Evolutionary conservation across 495 filamentous ascomycete genomes (phyloP), one percentile per base, ranked within the genome.

Genomic region (Aspergillus baeticus): DNA sequence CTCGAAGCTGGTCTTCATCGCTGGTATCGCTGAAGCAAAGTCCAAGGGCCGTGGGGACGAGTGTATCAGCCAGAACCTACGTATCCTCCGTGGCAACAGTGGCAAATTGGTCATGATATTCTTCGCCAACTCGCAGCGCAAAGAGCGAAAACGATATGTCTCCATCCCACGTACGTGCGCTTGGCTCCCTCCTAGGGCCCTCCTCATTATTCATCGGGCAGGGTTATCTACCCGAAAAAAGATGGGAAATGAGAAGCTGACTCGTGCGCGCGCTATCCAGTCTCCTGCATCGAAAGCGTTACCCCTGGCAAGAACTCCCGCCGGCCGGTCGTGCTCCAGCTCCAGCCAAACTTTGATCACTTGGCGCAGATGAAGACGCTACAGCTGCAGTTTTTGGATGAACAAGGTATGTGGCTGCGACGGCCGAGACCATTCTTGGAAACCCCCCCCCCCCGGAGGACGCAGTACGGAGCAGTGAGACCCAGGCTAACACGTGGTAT

Each of bases 21-120:
- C 71, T 0, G 75, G 76, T 1, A 75, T 79, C 55, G 73, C 75
- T 1, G 75, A 77, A 43, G 74, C 71, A 46, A 77, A 75, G 43
- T 77, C 74, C 43, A 79, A 77, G 50, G 75, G 76, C 6, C 71
- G 75, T 11, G 75, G 76, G 4, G 76, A 79, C 44, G 76, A 79
- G 61, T 79, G 76, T 42, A 77, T 79, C 62, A 77, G 73, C 50
- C 76, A 79, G 59, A 79, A 79, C 53, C 54, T 79, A 6, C 73
- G 76, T 10, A 69, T 77, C 14, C 62, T 79, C 6, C 71, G 70
- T 2, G 71, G 68, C 2, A 55, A 62, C 1, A 74, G 75, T 29
- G 69, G 68, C 21, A 70, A 66, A 51, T 64, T 67, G 2, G 70
- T 75, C 2, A 65, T 79, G 51, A 45, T 77, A 1, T 77, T 69